phyloP scores from a whole-genome alignment of 768 basidiomycete genomes.

The Sporobolomyces roseus region DNA sequence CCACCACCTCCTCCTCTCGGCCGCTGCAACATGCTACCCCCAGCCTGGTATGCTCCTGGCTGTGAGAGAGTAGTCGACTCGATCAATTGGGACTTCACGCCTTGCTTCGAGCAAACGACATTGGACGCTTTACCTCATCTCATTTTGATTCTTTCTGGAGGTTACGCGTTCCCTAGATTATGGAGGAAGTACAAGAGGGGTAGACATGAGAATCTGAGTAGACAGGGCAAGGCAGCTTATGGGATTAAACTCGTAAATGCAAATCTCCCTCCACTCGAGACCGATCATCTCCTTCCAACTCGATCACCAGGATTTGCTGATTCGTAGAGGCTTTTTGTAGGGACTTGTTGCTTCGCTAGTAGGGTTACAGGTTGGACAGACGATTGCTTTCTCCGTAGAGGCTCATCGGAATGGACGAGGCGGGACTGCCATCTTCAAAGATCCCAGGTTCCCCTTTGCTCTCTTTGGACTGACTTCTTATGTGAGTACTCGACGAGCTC shows the following conservation, averaged over 20 bases:
- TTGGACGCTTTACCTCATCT: constrained; percentile 10
- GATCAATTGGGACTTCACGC: constrained; percentile 19
- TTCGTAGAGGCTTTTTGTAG: neutral
- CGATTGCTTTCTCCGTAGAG: constrained; percentile 17
- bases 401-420: constrained; percentile 2
- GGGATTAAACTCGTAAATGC: constrained; percentile 26
- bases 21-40: neutral
- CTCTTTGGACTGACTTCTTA: constrained; percentile 12
- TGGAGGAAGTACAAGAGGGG: constrained; percentile 23
- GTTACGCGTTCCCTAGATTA: constrained; percentile 6
- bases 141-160: constrained; percentile 23
- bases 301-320: too few relatives aligned
- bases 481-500: constrained; percentile 12
- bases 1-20: neutral
- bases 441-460: constrained; percentile 21
- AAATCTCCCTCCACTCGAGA: neutral
- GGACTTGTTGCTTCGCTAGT: neutral
- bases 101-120: constrained; percentile 16
- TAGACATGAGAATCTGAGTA: neutral
- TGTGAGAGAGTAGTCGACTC: neutral
- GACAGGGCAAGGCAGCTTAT: constrained; percentile 22
- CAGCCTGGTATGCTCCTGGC: constrained; percentile 2
- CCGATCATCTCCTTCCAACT: neutral
- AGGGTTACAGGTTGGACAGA: constrained; percentile 18
- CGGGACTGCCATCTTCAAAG: neutral